phyloP scores from a whole-genome alignment of 805 yeast genomes.

The Yamadazyma nakazawae region DNA sequence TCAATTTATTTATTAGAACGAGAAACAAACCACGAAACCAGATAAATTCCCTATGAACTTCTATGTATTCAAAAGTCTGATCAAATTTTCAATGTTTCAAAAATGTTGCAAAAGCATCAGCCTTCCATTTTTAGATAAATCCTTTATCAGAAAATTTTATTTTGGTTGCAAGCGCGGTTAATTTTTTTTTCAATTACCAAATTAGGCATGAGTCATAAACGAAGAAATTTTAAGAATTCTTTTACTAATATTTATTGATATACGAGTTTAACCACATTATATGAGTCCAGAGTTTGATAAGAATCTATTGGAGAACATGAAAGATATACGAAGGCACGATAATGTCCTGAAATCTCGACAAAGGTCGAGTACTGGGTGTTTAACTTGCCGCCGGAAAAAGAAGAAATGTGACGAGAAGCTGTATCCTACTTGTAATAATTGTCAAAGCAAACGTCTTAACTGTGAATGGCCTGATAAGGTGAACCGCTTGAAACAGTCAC shows the following conservation, averaged over 20 bases:
- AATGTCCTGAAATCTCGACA: constrained; percentile 18
- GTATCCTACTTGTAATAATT: constrained; percentile 29
- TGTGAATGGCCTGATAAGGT: constrained; percentile 29
- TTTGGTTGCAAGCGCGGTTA: constrained; percentile 29
- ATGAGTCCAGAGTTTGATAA: neutral
- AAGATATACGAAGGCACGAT: constrained; percentile 7
- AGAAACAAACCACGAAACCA: no score
- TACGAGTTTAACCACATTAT: no score
- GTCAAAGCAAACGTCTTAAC: constrained; percentile 17
- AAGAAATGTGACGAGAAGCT: constrained; percentile 32
- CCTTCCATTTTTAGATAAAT: no score
- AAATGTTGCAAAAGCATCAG: no score
- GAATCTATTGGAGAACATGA: neutral
- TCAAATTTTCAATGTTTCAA: no score
- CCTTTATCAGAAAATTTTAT: neutral
- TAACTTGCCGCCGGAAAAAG: constrained; percentile 27
- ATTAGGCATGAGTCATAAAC: constrained; percentile 23
- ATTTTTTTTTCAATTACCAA: constrained; percentile 19
- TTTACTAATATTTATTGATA: neutral
- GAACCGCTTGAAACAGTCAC: constrained; percentile 20
- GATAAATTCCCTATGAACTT: no score
- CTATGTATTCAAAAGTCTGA: no score
- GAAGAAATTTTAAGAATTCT: neutral
- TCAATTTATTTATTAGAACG: no score
- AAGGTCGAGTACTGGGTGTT: constrained; percentile 27